phyloP scores from a whole-genome alignment of 2,329 filamentous ascomycete genomes.

The Paecilomyces fulvus region DNA sequence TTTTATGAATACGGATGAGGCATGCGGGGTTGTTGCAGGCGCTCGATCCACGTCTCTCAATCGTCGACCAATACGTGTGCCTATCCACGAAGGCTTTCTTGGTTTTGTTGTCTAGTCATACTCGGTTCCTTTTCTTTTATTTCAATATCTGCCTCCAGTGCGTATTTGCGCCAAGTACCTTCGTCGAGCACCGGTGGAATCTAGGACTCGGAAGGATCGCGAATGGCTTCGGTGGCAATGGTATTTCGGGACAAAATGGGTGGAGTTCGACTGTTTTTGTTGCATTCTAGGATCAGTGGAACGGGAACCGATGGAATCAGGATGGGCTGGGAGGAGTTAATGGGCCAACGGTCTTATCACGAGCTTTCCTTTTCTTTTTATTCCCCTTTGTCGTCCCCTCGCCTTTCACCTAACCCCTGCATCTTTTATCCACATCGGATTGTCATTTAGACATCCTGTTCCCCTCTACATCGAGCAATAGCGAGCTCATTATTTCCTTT shows the following conservation, averaged over 20 bases:
- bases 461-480: background rate
- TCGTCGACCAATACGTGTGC: conserved; percentile 31
- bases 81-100: conserved; percentile 52
- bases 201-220: background rate
- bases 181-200: background rate
- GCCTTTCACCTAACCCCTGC: background rate
- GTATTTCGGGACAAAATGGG: background rate
- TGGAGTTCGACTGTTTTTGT: background rate
- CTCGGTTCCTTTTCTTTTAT: conserved; percentile 58
- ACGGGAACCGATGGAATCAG: background rate
- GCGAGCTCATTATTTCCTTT: background rate
- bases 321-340: background rate
- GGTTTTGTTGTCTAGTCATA: conserved; percentile 53
- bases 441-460: background rate
- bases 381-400: background rate
- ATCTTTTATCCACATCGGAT: background rate
- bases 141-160: conserved; percentile 53
- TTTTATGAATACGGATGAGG: background rate
- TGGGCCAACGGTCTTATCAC: background rate
- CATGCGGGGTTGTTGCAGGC: conserved; percentile 43
- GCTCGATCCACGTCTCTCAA: conserved; percentile 74
- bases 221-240: background rate
- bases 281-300: background rate
- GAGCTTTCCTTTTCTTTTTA: background rate
- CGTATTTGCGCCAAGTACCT: background rate